Evolutionary conservation across 2,329 filamentous ascomycete species (phyloP).

Genomic region (Arthrobotrys megalospora): DNA sequence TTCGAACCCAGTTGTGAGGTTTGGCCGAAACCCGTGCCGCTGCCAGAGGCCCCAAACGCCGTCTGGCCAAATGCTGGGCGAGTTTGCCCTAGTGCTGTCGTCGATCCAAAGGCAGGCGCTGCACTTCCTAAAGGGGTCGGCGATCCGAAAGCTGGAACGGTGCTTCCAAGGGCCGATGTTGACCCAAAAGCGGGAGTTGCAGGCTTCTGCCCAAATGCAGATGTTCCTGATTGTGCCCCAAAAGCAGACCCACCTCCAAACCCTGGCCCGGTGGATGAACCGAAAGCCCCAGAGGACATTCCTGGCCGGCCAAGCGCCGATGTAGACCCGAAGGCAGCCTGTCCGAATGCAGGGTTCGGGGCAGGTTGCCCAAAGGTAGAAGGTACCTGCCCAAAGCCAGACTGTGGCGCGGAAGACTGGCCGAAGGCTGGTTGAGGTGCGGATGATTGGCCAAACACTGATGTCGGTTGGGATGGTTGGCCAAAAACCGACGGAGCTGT

Average conservation of each 20-base stretch:
- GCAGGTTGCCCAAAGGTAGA: slow-evolving; percentile 64
- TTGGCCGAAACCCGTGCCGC: slow-evolving; percentile 61
- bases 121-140: slow-evolving; percentile 40
- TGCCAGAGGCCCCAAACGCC: slow-evolving; percentile 54
- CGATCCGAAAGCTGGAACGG: slow-evolving; percentile 9
- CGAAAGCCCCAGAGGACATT: slow-evolving; percentile 69
- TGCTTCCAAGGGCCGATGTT: slow-evolving; percentile 25
- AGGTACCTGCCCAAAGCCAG: slow-evolving; percentile 63
- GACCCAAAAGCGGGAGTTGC: slow-evolving; percentile 45
- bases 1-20: slow-evolving; percentile 64
- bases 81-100: slow-evolving; percentile 30
- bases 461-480: slow-evolving; percentile 37
- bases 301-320: slow-evolving; percentile 71
- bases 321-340: slow-evolving; percentile 70
- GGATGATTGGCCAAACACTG: slow-evolving; percentile 52
- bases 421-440: slow-evolving; percentile 60
- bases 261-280: slow-evolving; percentile 68
- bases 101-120: slow-evolving; percentile 33
- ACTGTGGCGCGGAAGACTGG: slow-evolving; percentile 63
- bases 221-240: slow-evolving; percentile 68
- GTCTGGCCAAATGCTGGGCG: slow-evolving; percentile 62
- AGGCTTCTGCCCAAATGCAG: slow-evolving; percentile 67
- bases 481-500: slow-evolving; percentile 56
- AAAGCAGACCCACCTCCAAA: slow-evolving; percentile 68
- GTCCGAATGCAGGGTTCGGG: slow-evolving; percentile 65